These are phyloP conservation scores for Cudoniella acicularis DNA, from an alignment of 495 filamentous ascomycete species.

Conservation along the genomic window DNA sequence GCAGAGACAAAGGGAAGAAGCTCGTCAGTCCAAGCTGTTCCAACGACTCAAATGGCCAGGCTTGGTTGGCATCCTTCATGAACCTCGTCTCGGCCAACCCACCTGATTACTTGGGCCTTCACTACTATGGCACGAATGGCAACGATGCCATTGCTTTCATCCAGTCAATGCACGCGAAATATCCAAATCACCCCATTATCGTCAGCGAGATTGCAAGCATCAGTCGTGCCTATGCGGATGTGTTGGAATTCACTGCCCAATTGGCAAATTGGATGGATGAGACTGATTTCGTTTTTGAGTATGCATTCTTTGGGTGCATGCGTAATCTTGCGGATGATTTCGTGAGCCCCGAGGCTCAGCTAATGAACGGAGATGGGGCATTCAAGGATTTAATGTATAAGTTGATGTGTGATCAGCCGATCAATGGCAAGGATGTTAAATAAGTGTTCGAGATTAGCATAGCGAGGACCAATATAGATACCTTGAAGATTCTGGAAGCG, in stretches of 20 bases:
- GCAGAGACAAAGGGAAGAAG: constrained; percentile 34
- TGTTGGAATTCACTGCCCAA: constrained; percentile 34
- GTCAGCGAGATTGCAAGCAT: constrained; percentile 42
- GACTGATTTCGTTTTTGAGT: constrained; percentile 36
- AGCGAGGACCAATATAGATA: no score
- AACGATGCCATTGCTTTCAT: constrained; percentile 26
- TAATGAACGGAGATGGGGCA: constrained; percentile 38
- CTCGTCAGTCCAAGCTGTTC: constrained; percentile 35
- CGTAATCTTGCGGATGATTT: constrained; percentile 35
- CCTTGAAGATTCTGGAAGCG: no score
- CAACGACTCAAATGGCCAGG: constrained; percentile 29
- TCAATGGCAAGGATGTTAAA: background rate
- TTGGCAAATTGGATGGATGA: constrained; percentile 40
- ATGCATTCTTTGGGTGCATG: constrained; percentile 42
- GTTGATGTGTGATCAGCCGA: constrained; percentile 8
- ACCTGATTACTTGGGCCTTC: constrained; percentile 40
- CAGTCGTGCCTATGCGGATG: constrained; percentile 28
- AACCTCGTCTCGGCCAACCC: constrained; percentile 18
- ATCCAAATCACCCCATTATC: constrained; percentile 27
- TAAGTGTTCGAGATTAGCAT: background rate
- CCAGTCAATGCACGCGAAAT: constrained; percentile 32
- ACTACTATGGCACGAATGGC: constrained; percentile 36
- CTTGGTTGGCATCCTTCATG: constrained; percentile 42
- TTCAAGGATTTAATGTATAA: constrained; percentile 30
- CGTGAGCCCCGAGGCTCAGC: constrained; percentile 39